Conservation (phyloP, 306 rosid genomes). For the Vigna angularis region DNA sequence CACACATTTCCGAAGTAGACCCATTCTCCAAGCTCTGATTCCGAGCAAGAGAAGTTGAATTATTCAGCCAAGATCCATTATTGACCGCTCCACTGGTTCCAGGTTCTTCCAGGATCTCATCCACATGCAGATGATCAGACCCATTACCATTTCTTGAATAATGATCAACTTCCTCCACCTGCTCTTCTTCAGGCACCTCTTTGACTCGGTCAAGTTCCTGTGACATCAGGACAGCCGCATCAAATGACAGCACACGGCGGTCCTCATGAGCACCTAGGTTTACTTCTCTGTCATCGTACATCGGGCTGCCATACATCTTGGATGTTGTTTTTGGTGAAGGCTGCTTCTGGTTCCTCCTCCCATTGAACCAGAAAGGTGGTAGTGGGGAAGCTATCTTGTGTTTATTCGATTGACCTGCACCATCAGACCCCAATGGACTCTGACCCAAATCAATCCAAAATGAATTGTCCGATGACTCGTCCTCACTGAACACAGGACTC, state of each 20-base stretch:
- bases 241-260: slow-evolving; percentile 76
- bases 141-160: slow-evolving; percentile 55
- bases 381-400: slow-evolving; percentile 81
- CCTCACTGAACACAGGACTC: slow-evolving; percentile 98
- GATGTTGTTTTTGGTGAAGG: slow-evolving; percentile 73
- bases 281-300: slow-evolving; percentile 70
- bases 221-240: slow-evolving; percentile 86
- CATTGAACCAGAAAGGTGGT: slow-evolving; percentile 82
- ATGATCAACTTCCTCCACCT: slow-evolving; percentile 47
- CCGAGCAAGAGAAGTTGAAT: slow-evolving; percentile 52
- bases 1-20: slow-evolving; percentile 55
- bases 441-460: slow-evolving; percentile 97
- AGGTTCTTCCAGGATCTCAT: slow-evolving; percentile 70
- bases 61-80: slow-evolving; percentile 51
- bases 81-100: slow-evolving; percentile 49
- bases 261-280: slow-evolving; percentile 59
- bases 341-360: slow-evolving; percentile 63
- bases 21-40: slow-evolving; percentile 65
- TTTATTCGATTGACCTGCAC: slow-evolving; percentile 57
- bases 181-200: slow-evolving; percentile 76
- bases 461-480: slow-evolving; percentile 91
- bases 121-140: slow-evolving; percentile 39
- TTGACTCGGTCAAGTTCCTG: slow-evolving; percentile 79
- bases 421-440: slow-evolving; percentile 89
- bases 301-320: slow-evolving; percentile 78